Evolutionary conservation across 179 eudicot species (phyloP).

Genomic region (Nepenthes alata): DNA sequence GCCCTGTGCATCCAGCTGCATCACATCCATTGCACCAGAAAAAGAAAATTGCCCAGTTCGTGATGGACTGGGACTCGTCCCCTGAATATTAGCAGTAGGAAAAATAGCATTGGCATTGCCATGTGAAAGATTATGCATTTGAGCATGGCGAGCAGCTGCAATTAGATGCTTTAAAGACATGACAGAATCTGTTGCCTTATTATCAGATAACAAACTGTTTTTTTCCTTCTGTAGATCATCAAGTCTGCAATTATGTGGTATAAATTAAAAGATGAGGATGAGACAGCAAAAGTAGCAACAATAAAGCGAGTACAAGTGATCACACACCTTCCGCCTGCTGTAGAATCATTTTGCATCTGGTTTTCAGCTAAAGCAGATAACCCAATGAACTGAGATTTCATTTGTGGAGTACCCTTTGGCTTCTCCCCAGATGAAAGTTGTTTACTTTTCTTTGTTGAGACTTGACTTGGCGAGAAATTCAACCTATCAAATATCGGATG

Average conservation of each 20-base stretch:
- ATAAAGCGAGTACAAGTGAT: not conserved
- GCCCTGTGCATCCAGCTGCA: constrained; percentile 33
- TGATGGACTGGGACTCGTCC: constrained; percentile 40
- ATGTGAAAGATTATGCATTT: constrained; percentile 32
- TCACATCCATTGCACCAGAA: constrained; percentile 25
- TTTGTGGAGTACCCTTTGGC: constrained; percentile 33
- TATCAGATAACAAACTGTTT: constrained; percentile 6
- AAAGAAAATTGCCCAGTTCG: constrained; percentile 24
- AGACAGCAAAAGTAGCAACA: constrained; percentile 8
- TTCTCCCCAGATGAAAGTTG: constrained; percentile 35
- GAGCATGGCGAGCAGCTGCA: constrained; percentile 81
- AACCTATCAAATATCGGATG: constrained; percentile 24
- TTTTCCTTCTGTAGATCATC: constrained; percentile 34
- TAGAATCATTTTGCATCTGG: constrained; percentile 22
- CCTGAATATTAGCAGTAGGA: constrained; percentile 20
- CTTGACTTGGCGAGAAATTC: constrained; percentile 26
- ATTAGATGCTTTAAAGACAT: constrained; percentile 70
- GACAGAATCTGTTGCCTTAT: constrained; percentile 31
- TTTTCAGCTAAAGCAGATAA: constrained; percentile 18
- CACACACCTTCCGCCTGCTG: constrained; percentile 44
- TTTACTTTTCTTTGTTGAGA: constrained; percentile 30
- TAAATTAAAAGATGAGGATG: not conserved
- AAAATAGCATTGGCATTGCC: constrained; percentile 23
- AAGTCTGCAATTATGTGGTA: constrained; percentile 23
- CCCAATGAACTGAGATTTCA: constrained; percentile 21